Conservation (phyloP, 1,284 basidiomycete species). For the Ceratobasidium papillatum region DNA sequence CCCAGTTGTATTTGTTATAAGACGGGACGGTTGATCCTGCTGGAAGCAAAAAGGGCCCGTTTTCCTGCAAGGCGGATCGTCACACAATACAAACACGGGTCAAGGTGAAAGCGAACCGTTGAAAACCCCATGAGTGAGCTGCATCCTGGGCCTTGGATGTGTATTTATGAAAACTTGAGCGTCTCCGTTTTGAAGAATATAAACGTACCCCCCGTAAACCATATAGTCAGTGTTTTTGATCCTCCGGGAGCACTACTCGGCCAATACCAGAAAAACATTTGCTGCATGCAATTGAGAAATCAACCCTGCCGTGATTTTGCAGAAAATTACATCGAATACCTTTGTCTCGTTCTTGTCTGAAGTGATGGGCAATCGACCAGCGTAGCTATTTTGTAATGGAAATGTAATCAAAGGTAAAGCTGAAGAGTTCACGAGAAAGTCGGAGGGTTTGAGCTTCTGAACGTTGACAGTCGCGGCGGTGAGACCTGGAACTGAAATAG, state of each 20-base stretch:
- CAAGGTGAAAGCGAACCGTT: background rate
- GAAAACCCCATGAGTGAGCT: background rate
- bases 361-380: slow-evolving; percentile 41
- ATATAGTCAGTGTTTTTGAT: slow-evolving; percentile 2
- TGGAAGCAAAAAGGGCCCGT: slow-evolving; percentile 51
- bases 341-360: slow-evolving; percentile 29
- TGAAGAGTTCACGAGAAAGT: slow-evolving; percentile 43
- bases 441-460: background rate
- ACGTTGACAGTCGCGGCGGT: no score
- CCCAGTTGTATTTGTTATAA: slow-evolving; percentile 53
- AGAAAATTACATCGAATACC: background rate
- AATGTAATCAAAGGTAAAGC: slow-evolving; percentile 42
- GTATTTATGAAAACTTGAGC: background rate
- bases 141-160: background rate
- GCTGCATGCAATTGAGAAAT: background rate
- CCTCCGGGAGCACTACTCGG: slow-evolving; percentile 7
- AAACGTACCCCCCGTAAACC: slow-evolving; percentile 3
- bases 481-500: no score
- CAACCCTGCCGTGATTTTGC: background rate
- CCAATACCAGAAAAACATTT: slow-evolving; percentile 45
- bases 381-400: slow-evolving; percentile 42
- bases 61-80: slow-evolving; percentile 49
- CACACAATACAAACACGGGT: background rate
- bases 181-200: background rate
- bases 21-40: slow-evolving; percentile 48